Percentiles rank a stretch among this genome's conserved stretches.
phyloP scores from a whole-genome alignment of 257 asterid genomes.

The Solanum chaucha region DNA sequence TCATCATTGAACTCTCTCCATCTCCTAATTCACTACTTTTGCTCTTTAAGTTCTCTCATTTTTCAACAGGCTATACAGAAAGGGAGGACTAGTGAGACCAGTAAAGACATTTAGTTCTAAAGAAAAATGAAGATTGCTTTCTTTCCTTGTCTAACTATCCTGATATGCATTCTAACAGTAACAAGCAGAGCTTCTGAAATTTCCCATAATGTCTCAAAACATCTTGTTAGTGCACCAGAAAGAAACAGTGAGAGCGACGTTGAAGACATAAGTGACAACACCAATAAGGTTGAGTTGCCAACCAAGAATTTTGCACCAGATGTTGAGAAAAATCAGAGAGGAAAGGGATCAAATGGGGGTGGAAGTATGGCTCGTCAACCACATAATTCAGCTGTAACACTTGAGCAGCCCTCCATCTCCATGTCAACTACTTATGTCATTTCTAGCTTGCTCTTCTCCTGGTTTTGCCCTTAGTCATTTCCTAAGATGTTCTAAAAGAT shows the following conservation, averaged over 20 bases:
- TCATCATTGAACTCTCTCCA: background rate
- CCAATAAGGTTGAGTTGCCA: background rate
- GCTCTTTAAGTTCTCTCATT: background rate
- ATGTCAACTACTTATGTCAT: slow-evolving; percentile 6
- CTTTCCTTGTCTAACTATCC: slow-evolving; percentile 14
- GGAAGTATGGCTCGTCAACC: slow-evolving; percentile 26
- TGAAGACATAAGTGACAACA: background rate
- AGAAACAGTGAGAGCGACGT: slow-evolving; percentile 10
- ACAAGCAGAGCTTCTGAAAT: slow-evolving; percentile 13
- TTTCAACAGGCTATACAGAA: background rate
- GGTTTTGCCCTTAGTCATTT: background rate
- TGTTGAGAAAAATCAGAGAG: slow-evolving; percentile 18
- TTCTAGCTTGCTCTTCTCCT: slow-evolving; percentile 10
- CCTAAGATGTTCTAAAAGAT: background rate
- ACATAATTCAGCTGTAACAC: slow-evolving; percentile 10
- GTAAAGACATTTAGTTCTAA: background rate
- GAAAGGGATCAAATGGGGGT: slow-evolving; percentile 38
- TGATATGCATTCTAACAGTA: slow-evolving; percentile 8
- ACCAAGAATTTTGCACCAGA: background rate
- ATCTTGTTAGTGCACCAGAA: background rate
- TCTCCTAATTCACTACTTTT: background rate
- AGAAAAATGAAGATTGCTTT: slow-evolving; percentile 10
- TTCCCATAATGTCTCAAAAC: slow-evolving; percentile 5
- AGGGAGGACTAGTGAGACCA: background rate
- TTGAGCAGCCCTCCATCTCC: background rate